phyloP scores from a whole-genome alignment of 345 rosid species.

The Reutealis trisperma region DNA sequence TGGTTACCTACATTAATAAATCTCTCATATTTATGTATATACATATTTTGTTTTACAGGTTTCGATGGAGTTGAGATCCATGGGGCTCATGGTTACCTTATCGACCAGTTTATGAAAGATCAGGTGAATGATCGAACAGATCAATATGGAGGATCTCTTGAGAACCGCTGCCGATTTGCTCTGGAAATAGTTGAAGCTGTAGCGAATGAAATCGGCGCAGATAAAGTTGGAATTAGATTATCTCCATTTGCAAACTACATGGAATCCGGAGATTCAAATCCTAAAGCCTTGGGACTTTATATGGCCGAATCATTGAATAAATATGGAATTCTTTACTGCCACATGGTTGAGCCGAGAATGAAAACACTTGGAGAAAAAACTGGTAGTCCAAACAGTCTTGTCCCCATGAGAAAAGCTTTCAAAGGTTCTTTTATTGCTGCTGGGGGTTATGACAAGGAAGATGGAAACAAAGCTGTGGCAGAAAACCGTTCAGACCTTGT shows the following conservation, averaged over 20 bases:
- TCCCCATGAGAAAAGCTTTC: slow-evolving; percentile 68
- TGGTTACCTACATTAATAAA: too few species aligned
- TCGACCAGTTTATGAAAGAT: slow-evolving; percentile 78
- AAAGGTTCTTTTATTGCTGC: slow-evolving; percentile 60
- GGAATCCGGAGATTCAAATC: slow-evolving; percentile 64
- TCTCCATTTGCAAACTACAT: slow-evolving; percentile 56
- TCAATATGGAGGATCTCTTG: slow-evolving; percentile 65
- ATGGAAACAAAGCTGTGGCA: slow-evolving; percentile 51
- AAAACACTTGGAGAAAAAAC: slow-evolving; percentile 26
- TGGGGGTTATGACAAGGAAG: slow-evolving; percentile 56
- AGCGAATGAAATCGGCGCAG: slow-evolving; percentile 47
- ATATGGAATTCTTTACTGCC: slow-evolving; percentile 56
- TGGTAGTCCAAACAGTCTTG: slow-evolving; percentile 37
- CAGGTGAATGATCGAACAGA: slow-evolving; percentile 71
- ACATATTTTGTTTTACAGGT: slow-evolving; percentile 27
- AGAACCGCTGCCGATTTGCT: slow-evolving; percentile 56
- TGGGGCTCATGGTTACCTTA: slow-evolving; percentile 66
- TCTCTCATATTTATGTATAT: too few species aligned
- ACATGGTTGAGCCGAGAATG: slow-evolving; percentile 69
- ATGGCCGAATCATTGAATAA: slow-evolving; percentile 59
- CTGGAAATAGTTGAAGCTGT: slow-evolving; percentile 66
- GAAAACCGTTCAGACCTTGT: slow-evolving; percentile 55
- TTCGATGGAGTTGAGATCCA: slow-evolving; percentile 85
- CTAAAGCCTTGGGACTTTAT: slow-evolving; percentile 54
- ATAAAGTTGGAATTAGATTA: slow-evolving; percentile 62